These are phyloP conservation scores for Ailanthus altissimus DNA, from an alignment of 345 rosid species.

Conservation along the genomic window DNA sequence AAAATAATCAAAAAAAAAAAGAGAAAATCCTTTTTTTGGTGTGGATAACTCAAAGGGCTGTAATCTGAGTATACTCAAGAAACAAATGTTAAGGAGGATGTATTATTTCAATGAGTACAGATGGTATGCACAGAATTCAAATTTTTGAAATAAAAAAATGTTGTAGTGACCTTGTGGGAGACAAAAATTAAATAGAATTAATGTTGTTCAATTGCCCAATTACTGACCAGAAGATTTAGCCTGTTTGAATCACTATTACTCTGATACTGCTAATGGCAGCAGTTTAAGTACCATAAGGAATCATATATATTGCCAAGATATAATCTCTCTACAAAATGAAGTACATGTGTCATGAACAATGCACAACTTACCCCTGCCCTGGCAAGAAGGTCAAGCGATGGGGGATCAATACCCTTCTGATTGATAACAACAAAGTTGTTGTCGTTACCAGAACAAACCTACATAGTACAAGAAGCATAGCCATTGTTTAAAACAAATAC, in stretches of 20 bases:
- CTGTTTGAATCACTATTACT: background rate
- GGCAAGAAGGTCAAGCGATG: slow-evolving; percentile 90
- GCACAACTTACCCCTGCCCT: slow-evolving; percentile 84
- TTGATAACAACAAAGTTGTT: slow-evolving; percentile 81
- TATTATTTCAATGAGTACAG: background rate
- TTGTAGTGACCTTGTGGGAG: background rate
- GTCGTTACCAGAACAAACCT: slow-evolving; percentile 88
- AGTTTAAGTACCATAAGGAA: background rate
- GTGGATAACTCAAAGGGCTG: background rate
- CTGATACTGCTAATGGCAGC: background rate
- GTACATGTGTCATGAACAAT: background rate
- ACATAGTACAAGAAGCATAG: slow-evolving; percentile 28
- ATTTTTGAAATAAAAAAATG: background rate
- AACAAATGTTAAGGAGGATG: background rate
- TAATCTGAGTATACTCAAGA: background rate
- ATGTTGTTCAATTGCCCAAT: background rate
- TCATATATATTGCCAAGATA: background rate
- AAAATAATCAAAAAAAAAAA: too few species aligned
- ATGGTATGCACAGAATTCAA: background rate
- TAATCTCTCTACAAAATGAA: background rate
- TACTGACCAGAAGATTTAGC: background rate
- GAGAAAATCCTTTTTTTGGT: too few species aligned
- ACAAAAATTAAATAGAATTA: background rate
- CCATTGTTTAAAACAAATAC: slow-evolving; percentile 11
- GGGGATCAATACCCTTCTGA: slow-evolving; percentile 99